Conservation (phyloP, 2,329 filamentous ascomycete species). For the Ophiostoma piceae region DNA sequence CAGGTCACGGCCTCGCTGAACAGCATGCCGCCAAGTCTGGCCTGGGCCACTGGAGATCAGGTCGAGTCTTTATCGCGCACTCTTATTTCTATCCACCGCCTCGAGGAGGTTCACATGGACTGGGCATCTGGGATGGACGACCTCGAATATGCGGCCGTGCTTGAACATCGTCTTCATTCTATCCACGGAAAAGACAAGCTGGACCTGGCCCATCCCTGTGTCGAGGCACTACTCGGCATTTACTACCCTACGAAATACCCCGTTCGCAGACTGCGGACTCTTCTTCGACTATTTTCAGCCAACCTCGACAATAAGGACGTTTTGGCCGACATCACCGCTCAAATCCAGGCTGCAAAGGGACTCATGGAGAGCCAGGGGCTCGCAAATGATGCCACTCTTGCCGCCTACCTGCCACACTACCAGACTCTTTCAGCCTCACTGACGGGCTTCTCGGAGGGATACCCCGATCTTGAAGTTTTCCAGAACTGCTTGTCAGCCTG, state of each 20-base stretch:
- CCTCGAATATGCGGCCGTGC: constrained; percentile 49
- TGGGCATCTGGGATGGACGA: constrained; percentile 51
- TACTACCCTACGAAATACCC: constrained; percentile 49
- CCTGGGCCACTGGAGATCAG: constrained; percentile 51
- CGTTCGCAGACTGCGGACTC: constrained; percentile 47
- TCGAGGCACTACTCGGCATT: constrained; percentile 45
- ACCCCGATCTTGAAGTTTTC: constrained; percentile 35
- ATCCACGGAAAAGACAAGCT: constrained; percentile 34
- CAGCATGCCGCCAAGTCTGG: constrained; percentile 45
- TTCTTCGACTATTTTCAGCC: constrained; percentile 46
- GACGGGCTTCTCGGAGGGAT: constrained; percentile 39
- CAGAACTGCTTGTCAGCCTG: constrained; percentile 41
- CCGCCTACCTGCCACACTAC: constrained; percentile 46
- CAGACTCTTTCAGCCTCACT: constrained; percentile 43
- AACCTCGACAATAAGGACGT: constrained; percentile 44
- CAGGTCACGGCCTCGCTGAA: constrained; percentile 48
- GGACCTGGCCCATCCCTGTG: constrained; percentile 42
- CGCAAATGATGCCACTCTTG: constrained; percentile 44
- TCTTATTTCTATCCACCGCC: constrained; percentile 54
- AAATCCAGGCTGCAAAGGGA: constrained; percentile 38
- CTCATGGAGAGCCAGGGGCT: constrained; percentile 37
- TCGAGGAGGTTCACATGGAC: constrained; percentile 52
- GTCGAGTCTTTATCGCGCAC: constrained; percentile 53
- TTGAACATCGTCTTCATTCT: constrained; percentile 56
- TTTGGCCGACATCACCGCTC: constrained; percentile 37